Percentiles rank a stretch among this genome's conserved stretches.
These are phyloP conservation scores for Thymus mandschuricus DNA, from an alignment of 257 asterid species.

Conservation along the genomic window DNA sequence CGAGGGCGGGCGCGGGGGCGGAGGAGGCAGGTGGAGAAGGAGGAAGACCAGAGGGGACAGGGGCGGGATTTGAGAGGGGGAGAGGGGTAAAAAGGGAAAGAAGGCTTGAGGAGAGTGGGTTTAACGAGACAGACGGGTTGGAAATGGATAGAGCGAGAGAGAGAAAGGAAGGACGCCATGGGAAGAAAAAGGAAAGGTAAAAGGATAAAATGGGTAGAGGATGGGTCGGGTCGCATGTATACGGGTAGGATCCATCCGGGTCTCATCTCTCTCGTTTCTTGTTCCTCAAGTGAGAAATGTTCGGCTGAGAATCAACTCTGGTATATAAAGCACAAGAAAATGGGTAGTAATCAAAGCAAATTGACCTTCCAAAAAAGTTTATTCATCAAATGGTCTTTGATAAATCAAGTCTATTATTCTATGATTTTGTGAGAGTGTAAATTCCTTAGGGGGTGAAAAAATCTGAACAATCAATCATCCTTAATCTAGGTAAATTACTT, in stretches of 20 bases:
- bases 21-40: conserved; percentile 71
- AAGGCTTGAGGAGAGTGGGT: conserved; percentile 35
- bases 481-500: no score
- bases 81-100: conserved; percentile 39
- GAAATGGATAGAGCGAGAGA: conserved; percentile 51
- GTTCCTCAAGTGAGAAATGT: neutral
- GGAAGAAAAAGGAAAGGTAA: conserved; percentile 22
- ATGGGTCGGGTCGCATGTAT: conserved; percentile 30
- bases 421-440: no score
- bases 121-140: conserved; percentile 57
- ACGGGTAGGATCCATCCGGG: conserved; percentile 39
- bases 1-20: conserved; percentile 40
- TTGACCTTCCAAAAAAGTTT: no score
- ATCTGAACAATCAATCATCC: no score
- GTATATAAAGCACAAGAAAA: neutral
- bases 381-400: no score
- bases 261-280: conserved; percentile 30
- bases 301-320: neutral
- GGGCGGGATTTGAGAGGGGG: conserved; percentile 51
- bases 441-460: no score
- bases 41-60: conserved; percentile 78
- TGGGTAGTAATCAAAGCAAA: no score
- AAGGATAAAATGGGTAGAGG: conserved; percentile 8
- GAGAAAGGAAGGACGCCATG: conserved; percentile 52
- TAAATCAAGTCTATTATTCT: no score